phyloP scores from a whole-genome alignment of 768 basidiomycete genomes.

The Heimioporus sp. region DNA sequence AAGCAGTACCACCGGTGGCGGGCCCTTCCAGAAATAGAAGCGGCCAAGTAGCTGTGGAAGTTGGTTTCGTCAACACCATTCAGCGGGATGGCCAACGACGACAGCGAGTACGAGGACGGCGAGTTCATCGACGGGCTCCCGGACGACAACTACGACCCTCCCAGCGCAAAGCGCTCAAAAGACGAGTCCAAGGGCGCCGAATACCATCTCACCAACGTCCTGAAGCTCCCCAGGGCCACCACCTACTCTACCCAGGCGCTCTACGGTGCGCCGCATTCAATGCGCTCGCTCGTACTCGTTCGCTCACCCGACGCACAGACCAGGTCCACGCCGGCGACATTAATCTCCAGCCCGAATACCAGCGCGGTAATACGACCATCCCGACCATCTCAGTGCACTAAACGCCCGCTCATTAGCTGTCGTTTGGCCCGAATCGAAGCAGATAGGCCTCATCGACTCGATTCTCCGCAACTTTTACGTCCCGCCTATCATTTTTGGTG shows the following conservation, averaged over 20 bases:
- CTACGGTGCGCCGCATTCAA: constrained; percentile 38
- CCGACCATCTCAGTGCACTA: no score
- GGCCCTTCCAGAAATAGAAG: no score
- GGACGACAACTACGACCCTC: constrained; percentile 13
- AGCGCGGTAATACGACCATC: constrained; percentile 52
- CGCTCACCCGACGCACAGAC: constrained; percentile 37
- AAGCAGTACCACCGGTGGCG: no score
- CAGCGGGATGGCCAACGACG: constrained; percentile 6
- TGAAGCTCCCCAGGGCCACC: constrained; percentile 57
- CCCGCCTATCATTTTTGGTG: constrained; percentile 76
- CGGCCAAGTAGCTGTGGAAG: no score
- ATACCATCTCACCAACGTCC: constrained; percentile 40
- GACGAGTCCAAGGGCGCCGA: not conserved
- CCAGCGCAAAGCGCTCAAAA: constrained; percentile 6
- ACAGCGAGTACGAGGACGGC: constrained; percentile 20
- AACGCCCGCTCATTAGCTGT: constrained; percentile 44
- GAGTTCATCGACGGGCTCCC: constrained; percentile 7
- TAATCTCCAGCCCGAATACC: constrained; percentile 74
- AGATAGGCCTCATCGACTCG: constrained; percentile 74
- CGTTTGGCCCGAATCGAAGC: constrained; percentile 78
- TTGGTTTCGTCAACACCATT: no score
- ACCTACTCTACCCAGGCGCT: constrained; percentile 63
- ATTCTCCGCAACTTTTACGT: constrained; percentile 78
- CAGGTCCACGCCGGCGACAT: constrained; percentile 65
- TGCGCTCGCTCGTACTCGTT: not conserved